Evolutionary conservation across 1,139 yeast species (phyloP), one percentile per base, ranked within the genome.

Genomic region (Saccharomyces hybrid): DNA sequence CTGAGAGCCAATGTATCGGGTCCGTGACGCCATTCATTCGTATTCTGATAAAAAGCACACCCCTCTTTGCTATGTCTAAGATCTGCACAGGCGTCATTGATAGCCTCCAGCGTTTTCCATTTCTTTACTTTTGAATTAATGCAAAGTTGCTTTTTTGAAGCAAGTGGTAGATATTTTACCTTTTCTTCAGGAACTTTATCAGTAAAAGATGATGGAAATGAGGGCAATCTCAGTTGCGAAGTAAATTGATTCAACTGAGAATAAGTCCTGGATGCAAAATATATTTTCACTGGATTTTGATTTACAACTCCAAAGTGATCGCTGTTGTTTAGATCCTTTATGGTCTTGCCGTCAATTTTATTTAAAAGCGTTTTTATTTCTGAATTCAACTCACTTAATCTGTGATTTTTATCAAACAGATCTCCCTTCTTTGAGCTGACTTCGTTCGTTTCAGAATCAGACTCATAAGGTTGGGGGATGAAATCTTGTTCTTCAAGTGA

Each of bases 221-320:
- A 58, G 0, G 96, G 82, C 41, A 86, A 66, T 44, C 76, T 70
- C 50, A 91, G 70, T 62, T 93, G 97, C 26, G 82, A 80, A 0
- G 91, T 81, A 66, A 91, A 88, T 64, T 91, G 99, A 50, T 78
- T 78, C 54, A 91, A 73, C 66, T 91, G 99, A 0, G 97, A 88
- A 65, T 91, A 98, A 0, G 99, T 91, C 68, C 99, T 75, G 1
- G 97, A 89, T 0, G 96, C 78, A 65, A 84, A 90, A 60, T 73
- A 80, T 2, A 85, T 77, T 61, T 82, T 82, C 0, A 76, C 64
- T 1, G 80, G 78, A 49, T 79, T 78, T 27, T 72, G 70, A 42
- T 58, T 48, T 5, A 57, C 60, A 7, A 55, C 50, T 13, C 47
- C 52, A 46, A 27, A 38, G 8, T 47, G 29, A 38, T 48, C 48